phyloP scores from a whole-genome alignment of 169 alveolate genomes.

The Plasmodium billcollinsi region DNA sequence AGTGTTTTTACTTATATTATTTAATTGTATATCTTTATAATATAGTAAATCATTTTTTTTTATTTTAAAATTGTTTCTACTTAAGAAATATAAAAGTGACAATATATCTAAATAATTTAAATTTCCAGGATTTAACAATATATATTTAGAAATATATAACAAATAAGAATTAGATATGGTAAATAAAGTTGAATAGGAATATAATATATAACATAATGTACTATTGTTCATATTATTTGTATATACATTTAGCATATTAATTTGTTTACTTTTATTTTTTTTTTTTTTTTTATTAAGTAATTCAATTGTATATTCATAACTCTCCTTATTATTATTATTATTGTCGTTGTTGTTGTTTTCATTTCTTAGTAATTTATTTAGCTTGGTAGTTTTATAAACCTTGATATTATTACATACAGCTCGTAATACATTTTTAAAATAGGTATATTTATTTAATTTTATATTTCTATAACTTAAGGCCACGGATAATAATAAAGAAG shows the following conservation, averaged over 20 bases:
- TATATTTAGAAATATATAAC: slow-evolving; percentile 50
- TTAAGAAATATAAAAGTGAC: slow-evolving; percentile 27
- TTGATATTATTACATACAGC: slow-evolving; percentile 43
- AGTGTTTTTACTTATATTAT: neutral
- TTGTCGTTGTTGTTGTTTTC: neutral
- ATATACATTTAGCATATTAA: slow-evolving; percentile 47
- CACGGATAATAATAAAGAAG: slow-evolving; percentile 22
- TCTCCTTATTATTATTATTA: neutral
- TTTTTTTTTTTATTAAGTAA: slow-evolving; percentile 13
- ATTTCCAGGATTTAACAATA: slow-evolving; percentile 17
- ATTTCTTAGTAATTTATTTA: slow-evolving; percentile 12
- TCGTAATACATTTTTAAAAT: slow-evolving; percentile 50
- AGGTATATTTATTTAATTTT: slow-evolving; percentile 43
- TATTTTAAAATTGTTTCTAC: slow-evolving; percentile 19
- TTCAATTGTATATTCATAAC: slow-evolving; percentile 58
- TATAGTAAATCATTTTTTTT: neutral
- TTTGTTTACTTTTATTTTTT: neutral
- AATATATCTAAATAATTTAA: slow-evolving; percentile 48
- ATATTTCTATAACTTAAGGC: slow-evolving; percentile 51
- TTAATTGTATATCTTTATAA: neutral
- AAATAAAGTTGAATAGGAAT: slow-evolving; percentile 52
- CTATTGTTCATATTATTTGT: slow-evolving; percentile 51
- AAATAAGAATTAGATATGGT: slow-evolving; percentile 16
- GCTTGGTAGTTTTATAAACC: slow-evolving; percentile 36
- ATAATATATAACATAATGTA: slow-evolving; percentile 27